Evolutionary conservation across 768 basidiomycete species (phyloP).

Genomic region (Grammothele lineata): DNA sequence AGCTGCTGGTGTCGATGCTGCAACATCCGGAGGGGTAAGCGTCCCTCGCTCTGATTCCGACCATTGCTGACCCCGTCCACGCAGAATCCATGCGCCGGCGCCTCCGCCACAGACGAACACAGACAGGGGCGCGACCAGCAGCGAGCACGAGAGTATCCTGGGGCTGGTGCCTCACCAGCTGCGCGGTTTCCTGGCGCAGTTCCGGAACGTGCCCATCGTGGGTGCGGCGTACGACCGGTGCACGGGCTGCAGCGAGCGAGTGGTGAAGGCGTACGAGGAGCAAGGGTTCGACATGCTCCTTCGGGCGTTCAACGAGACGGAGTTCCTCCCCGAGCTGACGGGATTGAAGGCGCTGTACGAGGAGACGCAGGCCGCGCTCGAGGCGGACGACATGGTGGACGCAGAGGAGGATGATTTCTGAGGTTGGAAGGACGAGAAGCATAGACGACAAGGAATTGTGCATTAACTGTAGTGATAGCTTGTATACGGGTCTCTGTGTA

Average conservation of each 20-base stretch:
- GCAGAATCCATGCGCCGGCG: conserved; percentile 62
- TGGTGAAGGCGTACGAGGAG: conserved; percentile 76
- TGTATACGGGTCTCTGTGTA: too few relatives aligned
- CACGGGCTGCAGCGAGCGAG: conserved; percentile 85
- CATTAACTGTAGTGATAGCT: too few relatives aligned
- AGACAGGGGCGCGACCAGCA: conserved; percentile 19
- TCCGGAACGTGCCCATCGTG: conserved; percentile 76
- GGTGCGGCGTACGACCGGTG: conserved; percentile 86
- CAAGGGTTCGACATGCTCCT: conserved; percentile 78
- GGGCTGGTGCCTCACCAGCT: conserved; percentile 93
- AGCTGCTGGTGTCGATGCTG: conserved; percentile 81
- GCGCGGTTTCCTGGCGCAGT: conserved; percentile 85
- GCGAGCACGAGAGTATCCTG: conserved; percentile 50
- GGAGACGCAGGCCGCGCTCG: conserved; percentile 48
- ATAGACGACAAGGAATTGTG: too few relatives aligned
- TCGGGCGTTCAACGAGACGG: conserved; percentile 81
- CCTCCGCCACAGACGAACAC: conserved; percentile 43
- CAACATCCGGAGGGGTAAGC: conserved; percentile 87
- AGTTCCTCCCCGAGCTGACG: conserved; percentile 53
- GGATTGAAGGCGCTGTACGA: conserved; percentile 52
- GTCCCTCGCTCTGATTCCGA: not conserved
- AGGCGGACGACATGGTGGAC: conserved; percentile 47
- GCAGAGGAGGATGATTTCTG: conserved; percentile 30
- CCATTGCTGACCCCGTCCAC: not conserved
- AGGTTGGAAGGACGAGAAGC: not conserved